Evolutionary conservation across 805 yeast genomes (phyloP).

Genomic region (Metahyphopichia silvanorum): DNA sequence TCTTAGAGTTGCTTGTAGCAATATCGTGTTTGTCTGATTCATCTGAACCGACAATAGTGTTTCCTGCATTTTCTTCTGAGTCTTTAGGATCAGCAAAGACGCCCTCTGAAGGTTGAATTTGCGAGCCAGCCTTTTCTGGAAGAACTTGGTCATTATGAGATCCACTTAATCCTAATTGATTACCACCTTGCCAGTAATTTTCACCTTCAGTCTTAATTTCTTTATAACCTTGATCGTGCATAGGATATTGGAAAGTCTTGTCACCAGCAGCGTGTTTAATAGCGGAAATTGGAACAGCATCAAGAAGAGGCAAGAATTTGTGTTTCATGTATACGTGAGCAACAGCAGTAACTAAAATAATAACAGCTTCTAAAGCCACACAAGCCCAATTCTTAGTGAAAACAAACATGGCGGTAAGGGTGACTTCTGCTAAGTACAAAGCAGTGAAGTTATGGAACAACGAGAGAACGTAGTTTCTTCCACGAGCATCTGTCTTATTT

Average conservation of each 20-base stretch:
- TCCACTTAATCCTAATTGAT: constrained; percentile 32
- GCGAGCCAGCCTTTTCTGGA: constrained; percentile 3
- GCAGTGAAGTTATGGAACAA: constrained; percentile 71
- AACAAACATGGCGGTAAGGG: constrained; percentile 68
- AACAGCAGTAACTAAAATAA: constrained; percentile 53
- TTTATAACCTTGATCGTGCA: constrained; percentile 58
- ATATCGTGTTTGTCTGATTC: constrained; percentile 1
- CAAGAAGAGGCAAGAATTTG: constrained; percentile 60
- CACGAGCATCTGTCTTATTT: constrained; percentile 57
- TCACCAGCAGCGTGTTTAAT: constrained; percentile 46
- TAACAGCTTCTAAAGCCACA: constrained; percentile 64
- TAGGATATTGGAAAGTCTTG: constrained; percentile 49
- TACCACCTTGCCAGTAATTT: constrained; percentile 44
- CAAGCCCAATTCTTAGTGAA: constrained; percentile 79
- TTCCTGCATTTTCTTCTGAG: constrained; percentile 8
- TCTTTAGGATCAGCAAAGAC: constrained; percentile 4
- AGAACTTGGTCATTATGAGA: constrained; percentile 16
- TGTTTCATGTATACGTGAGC: constrained; percentile 58
- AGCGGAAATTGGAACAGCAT: constrained; percentile 68
- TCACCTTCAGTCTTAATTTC: constrained; percentile 56
- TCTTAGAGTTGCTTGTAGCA: constrained; percentile 2
- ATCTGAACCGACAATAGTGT: constrained; percentile 2
- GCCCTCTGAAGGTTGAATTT: background rate
- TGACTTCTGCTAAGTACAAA: constrained; percentile 66
- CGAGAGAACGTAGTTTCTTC: constrained; percentile 71